A percentile compares a stretch with the other conserved stretches of the same genome.
These are phyloP conservation scores for Simmondsia chinensis DNA, from an alignment of 148 eudicot genomes.

Conservation along the genomic window DNA sequence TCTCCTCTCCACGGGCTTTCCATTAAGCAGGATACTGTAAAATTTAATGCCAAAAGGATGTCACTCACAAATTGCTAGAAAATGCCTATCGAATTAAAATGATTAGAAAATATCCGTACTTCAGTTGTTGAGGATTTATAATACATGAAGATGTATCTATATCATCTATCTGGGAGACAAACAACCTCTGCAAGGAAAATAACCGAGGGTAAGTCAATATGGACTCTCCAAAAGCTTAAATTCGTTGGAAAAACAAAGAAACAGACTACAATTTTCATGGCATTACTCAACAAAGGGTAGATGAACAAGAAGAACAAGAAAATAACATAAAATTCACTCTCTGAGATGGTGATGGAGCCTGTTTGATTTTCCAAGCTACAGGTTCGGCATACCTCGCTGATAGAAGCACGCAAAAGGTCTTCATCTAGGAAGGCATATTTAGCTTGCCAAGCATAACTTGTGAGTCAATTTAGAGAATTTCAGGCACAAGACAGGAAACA, in stretches of 20 bases:
- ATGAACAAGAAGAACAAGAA: not conserved
- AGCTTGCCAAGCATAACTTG: too few relatives aligned
- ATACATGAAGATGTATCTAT: conserved; percentile 76
- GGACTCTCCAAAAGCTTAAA: not conserved
- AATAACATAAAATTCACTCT: not conserved
- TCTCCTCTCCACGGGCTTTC: conserved; percentile 60
- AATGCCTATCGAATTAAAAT: not conserved
- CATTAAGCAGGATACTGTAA: conserved; percentile 75
- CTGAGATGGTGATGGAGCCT: too few relatives aligned
- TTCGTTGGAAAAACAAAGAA: too few relatives aligned
- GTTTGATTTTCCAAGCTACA: too few relatives aligned
- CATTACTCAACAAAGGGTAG: too few relatives aligned
- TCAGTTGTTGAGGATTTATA: conserved; percentile 51
- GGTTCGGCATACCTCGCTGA: too few relatives aligned
- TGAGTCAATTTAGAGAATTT: too few relatives aligned
- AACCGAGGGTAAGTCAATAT: conserved; percentile 1
- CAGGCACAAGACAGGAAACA: too few relatives aligned
- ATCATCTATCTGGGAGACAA: conserved; percentile 63
- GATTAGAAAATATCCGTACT: conserved; percentile 28
- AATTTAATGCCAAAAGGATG: conserved; percentile 12
- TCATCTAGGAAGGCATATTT: too few relatives aligned
- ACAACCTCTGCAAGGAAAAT: conserved; percentile 45
- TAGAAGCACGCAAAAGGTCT: too few relatives aligned
- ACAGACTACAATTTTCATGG: too few relatives aligned
- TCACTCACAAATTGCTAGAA: conserved; percentile 4